Conservation (phyloP, 352 stramenopile species). For the Pythium apleroticum region DNA sequence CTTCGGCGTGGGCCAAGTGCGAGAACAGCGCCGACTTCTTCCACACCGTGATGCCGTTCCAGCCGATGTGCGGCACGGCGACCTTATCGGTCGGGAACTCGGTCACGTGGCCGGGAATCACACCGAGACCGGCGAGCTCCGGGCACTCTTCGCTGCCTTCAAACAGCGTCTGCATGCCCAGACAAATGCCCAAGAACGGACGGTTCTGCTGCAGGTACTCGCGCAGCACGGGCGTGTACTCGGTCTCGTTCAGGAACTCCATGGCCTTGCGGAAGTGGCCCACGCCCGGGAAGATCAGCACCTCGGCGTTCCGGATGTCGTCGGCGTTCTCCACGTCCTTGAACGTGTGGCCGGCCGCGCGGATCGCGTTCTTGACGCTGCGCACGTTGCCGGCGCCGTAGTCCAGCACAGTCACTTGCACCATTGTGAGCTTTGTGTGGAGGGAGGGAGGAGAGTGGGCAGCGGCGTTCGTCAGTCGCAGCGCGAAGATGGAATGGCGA, state of each 20-base stretch:
- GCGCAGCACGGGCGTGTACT: conserved; percentile 87
- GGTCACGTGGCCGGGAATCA: conserved; percentile 92
- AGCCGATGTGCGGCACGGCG: conserved; percentile 97
- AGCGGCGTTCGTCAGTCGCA: background rate
- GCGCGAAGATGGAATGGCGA: background rate
- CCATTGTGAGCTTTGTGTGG: conserved; percentile 33
- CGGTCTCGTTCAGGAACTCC: conserved; percentile 88
- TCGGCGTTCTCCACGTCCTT: conserved; percentile 84
- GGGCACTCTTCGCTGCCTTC: conserved; percentile 94
- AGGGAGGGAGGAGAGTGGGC: too few species aligned
- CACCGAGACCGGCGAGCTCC: conserved; percentile 84
- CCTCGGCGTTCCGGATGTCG: conserved; percentile 89
- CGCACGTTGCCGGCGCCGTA: conserved; percentile 99
- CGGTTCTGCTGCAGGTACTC: conserved; percentile 85
- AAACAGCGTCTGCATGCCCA: conserved; percentile 99
- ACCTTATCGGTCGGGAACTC: conserved; percentile 84
- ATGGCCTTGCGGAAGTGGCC: conserved; percentile 89
- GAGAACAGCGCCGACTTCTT: conserved; percentile 83
- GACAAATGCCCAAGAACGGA: conserved; percentile 97
- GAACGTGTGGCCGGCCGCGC: conserved; percentile 84
- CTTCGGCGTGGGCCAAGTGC: conserved; percentile 35
- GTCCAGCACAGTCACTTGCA: conserved; percentile 92
- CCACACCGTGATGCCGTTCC: conserved; percentile 94
- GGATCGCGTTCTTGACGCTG: conserved; percentile 96
- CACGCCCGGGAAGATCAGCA: conserved; percentile 87